Evolutionary conservation across 2,329 filamentous ascomycete genomes (phyloP).

Genomic region (Scedosporium minutisporum): DNA sequence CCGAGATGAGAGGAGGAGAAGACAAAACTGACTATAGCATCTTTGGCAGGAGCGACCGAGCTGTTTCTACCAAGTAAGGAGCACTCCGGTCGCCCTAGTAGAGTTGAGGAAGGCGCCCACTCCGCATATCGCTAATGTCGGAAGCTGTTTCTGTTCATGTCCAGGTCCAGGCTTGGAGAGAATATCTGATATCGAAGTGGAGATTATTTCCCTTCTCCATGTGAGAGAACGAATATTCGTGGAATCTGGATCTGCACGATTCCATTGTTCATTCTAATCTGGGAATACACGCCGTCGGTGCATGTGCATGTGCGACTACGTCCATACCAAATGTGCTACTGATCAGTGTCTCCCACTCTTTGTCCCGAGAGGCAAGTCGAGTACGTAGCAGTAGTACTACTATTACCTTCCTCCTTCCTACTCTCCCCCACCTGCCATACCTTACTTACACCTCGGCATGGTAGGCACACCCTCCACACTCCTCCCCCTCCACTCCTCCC

Average conservation of each 20-base stretch:
- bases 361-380: no score
- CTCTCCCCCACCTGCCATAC: background rate
- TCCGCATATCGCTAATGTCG: background rate
- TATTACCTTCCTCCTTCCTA: background rate
- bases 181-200: background rate
- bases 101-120: background rate
- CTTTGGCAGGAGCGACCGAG: background rate
- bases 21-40: background rate
- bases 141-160: background rate
- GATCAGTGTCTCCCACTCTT: background rate
- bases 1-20: background rate
- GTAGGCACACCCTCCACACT: background rate
- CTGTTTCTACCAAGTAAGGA: background rate
- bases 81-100: background rate
- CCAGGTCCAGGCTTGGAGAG: background rate
- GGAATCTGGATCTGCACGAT: background rate
- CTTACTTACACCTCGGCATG: background rate
- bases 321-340: background rate
- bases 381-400: no score
- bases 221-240: background rate
- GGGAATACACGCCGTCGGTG: background rate
- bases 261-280: background rate
- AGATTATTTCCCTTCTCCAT: background rate
- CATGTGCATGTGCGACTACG: background rate
- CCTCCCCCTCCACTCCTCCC: background rate